These are phyloP conservation scores for Amphirosellinia nigrospora DNA, from an alignment of 495 filamentous ascomycete genomes.

Conservation along the genomic window DNA sequence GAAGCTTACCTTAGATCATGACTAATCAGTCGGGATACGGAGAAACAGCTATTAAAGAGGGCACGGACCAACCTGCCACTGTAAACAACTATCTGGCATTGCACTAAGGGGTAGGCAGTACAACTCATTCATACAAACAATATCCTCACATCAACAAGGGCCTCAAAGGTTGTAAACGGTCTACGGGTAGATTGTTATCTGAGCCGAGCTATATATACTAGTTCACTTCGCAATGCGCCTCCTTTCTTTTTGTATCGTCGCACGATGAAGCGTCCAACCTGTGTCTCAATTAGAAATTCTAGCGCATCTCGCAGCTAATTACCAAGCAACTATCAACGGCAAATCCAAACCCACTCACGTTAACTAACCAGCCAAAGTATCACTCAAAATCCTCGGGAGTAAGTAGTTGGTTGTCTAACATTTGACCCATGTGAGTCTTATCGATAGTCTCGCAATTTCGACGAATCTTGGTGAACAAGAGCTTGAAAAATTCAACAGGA, in stretches of 20 bases:
- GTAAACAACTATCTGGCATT: no score
- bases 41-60: background rate
- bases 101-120: no score
- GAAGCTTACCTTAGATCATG: background rate
- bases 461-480: constrained; percentile 57
- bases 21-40: background rate
- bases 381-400: constrained; percentile 48
- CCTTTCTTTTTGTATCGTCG: background rate
- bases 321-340: background rate
- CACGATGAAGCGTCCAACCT: background rate
- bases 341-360: background rate
- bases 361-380: background rate
- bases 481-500: constrained; percentile 60
- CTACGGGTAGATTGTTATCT: no score
- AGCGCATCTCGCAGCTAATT: background rate
- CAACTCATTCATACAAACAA: no score
- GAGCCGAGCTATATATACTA: no score
- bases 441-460: constrained; percentile 56
- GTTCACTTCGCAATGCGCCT: background rate
- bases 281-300: background rate
- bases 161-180: background rate
- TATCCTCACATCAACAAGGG: no score
- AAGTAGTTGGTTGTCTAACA: constrained; percentile 45
- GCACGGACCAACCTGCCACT: no score
- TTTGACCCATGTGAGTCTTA: constrained; percentile 62